Conservation (phyloP, 179 eudicot species). For the Carnegiea gigantea region DNA sequence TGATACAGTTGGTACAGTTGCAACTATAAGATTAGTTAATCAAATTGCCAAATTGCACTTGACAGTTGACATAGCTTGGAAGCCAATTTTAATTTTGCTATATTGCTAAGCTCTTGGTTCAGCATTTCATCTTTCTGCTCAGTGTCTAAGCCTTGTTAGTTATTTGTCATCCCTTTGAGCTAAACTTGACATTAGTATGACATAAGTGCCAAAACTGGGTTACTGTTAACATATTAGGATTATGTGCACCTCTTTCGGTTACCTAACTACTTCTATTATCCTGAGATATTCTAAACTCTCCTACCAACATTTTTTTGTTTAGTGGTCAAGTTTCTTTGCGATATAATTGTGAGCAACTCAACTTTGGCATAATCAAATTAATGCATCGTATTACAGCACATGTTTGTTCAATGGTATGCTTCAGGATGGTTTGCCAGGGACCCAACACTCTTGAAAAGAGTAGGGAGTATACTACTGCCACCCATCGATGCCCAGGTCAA, state of each 20-base stretch:
- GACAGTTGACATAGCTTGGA: too few relatives aligned
- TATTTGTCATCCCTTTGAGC: too few relatives aligned
- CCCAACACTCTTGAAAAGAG: slow-evolving; percentile 53
- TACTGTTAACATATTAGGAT: too few relatives aligned
- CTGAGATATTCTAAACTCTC: not conserved
- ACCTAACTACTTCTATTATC: too few relatives aligned
- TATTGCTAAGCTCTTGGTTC: too few relatives aligned
- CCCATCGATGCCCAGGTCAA: slow-evolving; percentile 24
- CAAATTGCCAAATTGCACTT: not conserved
- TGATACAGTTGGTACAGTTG: slow-evolving; percentile 79
- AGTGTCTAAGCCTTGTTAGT: not conserved
- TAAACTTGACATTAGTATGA: too few relatives aligned
- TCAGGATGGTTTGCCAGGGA: slow-evolving; percentile 98
- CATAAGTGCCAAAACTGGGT: too few relatives aligned
- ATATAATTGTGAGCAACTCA: not conserved
- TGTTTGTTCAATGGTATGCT: slow-evolving; percentile 10
- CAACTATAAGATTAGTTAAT: too few relatives aligned
- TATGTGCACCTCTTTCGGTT: too few relatives aligned
- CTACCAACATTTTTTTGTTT: not conserved
- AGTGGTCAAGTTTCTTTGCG: not conserved
- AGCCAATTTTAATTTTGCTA: too few relatives aligned
- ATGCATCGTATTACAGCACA: not conserved
- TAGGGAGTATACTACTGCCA: slow-evolving; percentile 64
- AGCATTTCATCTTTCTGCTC: not conserved
- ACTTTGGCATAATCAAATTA: not conserved